phyloP scores from a whole-genome alignment of 495 filamentous ascomycete species.

The Friedmanniomyces endolithicus region DNA sequence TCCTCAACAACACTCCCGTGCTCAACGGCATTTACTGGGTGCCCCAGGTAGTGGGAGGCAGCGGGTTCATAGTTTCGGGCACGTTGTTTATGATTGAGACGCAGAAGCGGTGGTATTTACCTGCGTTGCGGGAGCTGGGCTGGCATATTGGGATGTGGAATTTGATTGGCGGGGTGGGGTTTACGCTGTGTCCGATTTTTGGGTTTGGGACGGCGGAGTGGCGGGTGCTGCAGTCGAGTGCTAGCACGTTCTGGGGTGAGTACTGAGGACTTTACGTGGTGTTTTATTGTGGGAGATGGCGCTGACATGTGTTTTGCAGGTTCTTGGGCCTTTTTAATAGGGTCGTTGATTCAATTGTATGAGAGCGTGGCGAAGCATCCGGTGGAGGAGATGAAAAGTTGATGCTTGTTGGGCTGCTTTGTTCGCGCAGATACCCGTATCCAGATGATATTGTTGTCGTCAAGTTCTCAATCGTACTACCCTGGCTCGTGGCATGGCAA shows the following conservation, averaged over 20 bases:
- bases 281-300: background rate
- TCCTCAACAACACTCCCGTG: slow-evolving; percentile 30
- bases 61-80: slow-evolving; percentile 48
- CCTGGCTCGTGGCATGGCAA: background rate
- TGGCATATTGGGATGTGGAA: slow-evolving; percentile 51
- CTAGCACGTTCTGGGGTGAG: slow-evolving; percentile 53
- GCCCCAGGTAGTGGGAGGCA: slow-evolving; percentile 55
- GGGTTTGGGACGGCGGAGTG: slow-evolving; percentile 35
- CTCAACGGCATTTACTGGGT: slow-evolving; percentile 53
- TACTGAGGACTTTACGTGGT: too few relatives aligned
- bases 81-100: slow-evolving; percentile 58
- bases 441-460: background rate
- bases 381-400: slow-evolving; percentile 31
- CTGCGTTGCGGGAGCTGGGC: slow-evolving; percentile 46
- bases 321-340: slow-evolving; percentile 57
- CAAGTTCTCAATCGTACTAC: background rate
- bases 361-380: slow-evolving; percentile 51
- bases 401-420: background rate
- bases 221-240: slow-evolving; percentile 42
- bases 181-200: slow-evolving; percentile 54
- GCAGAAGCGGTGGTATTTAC: slow-evolving; percentile 52
- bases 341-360: slow-evolving; percentile 52
- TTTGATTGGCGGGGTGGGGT: slow-evolving; percentile 50
- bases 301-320: slow-evolving; percentile 3
- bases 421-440: background rate